These are phyloP conservation scores for Amanita molliuscula DNA, from an alignment of 768 basidiomycete species.

Conservation along the genomic window DNA sequence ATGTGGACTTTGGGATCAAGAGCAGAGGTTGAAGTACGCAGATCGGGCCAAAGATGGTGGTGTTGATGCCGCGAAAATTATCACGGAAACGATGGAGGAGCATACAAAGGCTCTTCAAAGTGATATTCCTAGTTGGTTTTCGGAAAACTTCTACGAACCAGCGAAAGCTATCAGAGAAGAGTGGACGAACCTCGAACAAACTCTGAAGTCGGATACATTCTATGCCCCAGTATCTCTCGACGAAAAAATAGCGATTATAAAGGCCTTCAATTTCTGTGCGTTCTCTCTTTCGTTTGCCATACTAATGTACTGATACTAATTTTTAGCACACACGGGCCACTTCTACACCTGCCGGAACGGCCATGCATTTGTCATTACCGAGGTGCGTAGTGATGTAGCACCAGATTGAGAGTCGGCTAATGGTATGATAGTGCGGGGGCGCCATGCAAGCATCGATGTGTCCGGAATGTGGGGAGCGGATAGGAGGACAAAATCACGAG, in stretches of 20 bases:
- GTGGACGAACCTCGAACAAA: conserved; percentile 31
- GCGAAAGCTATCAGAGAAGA: conserved; percentile 31
- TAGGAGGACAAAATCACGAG: conserved; percentile 38
- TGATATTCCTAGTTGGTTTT: conserved; percentile 31
- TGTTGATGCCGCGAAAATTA: conserved; percentile 1
- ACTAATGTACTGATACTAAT: neutral
- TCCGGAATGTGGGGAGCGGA: conserved; percentile 45
- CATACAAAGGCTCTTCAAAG: conserved; percentile 12
- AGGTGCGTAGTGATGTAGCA: conserved; percentile 23
- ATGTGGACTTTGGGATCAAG: conserved; percentile 14
- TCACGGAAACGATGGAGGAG: conserved; percentile 9
- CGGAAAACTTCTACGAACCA: conserved; percentile 26
- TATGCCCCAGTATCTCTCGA: conserved; percentile 43
- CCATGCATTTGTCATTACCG: conserved; percentile 48
- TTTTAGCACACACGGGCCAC: conserved; percentile 29
- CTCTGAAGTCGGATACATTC: conserved; percentile 31
- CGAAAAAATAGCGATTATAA: conserved; percentile 40
- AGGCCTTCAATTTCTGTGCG: conserved; percentile 40
- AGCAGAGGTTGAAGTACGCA: conserved; percentile 15
- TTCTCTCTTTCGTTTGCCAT: neutral
- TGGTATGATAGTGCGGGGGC: conserved; percentile 40
- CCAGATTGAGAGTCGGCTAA: neutral
- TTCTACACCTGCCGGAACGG: conserved; percentile 48
- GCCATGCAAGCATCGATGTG: conserved; percentile 37
- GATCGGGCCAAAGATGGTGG: conserved; percentile 10